Percentiles rank a stretch among this genome's conserved stretches.
phyloP scores from a whole-genome alignment of 495 filamentous ascomycete species.

The Xylaria flabelliformis region DNA sequence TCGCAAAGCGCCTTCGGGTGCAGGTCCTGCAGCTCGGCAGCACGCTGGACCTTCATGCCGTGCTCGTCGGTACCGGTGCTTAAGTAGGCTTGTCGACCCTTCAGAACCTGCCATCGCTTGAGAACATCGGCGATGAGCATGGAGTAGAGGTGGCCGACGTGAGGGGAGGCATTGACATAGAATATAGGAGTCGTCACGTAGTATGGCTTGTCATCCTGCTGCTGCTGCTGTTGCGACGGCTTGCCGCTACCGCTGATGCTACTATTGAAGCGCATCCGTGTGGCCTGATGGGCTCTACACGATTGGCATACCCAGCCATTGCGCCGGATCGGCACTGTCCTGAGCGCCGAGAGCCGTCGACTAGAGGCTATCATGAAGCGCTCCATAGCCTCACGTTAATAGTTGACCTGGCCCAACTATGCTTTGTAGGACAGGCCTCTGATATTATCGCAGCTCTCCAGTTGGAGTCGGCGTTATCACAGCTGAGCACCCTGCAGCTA shows the following conservation, averaged over 20 bases:
- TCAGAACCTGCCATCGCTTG: constrained; percentile 88
- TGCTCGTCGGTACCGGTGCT: constrained; percentile 98
- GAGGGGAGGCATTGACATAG: constrained; percentile 96
- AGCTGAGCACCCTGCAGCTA: not conserved
- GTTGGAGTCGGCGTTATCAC: not conserved
- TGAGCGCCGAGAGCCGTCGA: constrained; percentile 29
- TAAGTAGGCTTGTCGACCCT: constrained; percentile 71
- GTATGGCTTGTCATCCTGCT: constrained; percentile 72
- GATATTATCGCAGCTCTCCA: not conserved
- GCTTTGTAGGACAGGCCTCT: not conserved
- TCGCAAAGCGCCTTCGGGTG: constrained; percentile 64
- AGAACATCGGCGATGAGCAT: constrained; percentile 90
- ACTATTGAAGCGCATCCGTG: constrained; percentile 31
- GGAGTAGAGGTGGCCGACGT: constrained; percentile 93
- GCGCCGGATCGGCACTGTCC: constrained; percentile 20
- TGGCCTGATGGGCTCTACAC: constrained; percentile 29
- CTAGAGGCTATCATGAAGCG: constrained; percentile 25
- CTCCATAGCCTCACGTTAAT: constrained; percentile 31
- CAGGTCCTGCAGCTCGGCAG: constrained; percentile 67
- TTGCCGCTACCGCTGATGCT: constrained; percentile 3
- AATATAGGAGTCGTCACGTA: constrained; percentile 98
- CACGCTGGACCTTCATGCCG: constrained; percentile 95
- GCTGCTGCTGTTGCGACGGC: constrained; percentile 16
- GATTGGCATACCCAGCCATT: constrained; percentile 39
- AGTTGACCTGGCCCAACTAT: not conserved